phyloP scores from a whole-genome alignment of 768 basidiomycete species.

The Fomitopsis pulvina region DNA sequence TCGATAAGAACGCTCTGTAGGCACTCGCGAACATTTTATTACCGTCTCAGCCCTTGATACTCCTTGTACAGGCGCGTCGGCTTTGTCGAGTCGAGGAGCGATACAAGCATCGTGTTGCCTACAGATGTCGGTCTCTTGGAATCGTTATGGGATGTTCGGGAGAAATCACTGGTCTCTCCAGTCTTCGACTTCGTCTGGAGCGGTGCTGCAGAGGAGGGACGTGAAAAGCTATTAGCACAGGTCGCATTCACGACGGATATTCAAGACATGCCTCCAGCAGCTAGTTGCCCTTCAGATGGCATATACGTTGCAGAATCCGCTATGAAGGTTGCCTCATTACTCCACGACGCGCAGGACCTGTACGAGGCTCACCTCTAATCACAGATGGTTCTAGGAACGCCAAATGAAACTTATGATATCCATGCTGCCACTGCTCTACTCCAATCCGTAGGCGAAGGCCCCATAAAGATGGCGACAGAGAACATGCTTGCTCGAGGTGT shows the following conservation, averaged over 20 bases:
- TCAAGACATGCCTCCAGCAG: constrained; percentile 30
- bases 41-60: constrained; percentile 8
- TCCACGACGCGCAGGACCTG: too few relatives aligned
- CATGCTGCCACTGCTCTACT: constrained; percentile 54
- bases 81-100: constrained; percentile 41
- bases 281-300: constrained; percentile 29
- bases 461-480: constrained; percentile 48
- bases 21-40: constrained; percentile 26
- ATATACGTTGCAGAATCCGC: constrained; percentile 58
- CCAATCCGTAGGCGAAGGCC: constrained; percentile 45
- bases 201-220: constrained; percentile 61
- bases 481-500: constrained; percentile 59
- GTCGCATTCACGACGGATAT: constrained; percentile 44
- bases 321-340: constrained; percentile 49
- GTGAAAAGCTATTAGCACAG: constrained; percentile 61
- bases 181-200: constrained; percentile 75
- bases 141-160: constrained; percentile 43
- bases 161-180: constrained; percentile 35
- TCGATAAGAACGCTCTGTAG: constrained; percentile 85
- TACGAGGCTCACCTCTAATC: neutral
- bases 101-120: constrained; percentile 31
- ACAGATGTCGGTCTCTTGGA: constrained; percentile 37
- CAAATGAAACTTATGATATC: constrained; percentile 60
- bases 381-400: constrained; percentile 75
- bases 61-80: constrained; percentile 50